These are phyloP conservation scores for Tolypocladium endophyticum DNA, from an alignment of 2,329 filamentous ascomycete genomes.

Conservation along the genomic window DNA sequence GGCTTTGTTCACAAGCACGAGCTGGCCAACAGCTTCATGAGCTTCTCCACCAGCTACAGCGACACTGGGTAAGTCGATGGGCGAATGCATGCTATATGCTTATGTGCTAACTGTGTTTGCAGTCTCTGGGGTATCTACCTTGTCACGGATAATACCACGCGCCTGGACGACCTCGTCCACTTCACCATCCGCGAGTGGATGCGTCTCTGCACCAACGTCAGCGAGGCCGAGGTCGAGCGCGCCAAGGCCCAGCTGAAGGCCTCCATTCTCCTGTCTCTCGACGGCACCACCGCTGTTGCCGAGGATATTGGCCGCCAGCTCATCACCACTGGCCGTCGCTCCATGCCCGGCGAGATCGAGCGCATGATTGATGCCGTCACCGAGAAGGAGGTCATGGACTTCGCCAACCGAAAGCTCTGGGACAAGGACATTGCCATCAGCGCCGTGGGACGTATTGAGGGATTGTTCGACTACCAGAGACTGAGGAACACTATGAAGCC, in stretches of 20 bases:
- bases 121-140: constrained; percentile 99
- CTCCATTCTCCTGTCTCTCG: constrained; percentile 90
- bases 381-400: constrained; percentile 94
- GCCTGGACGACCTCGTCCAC: constrained; percentile 91
- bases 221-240: constrained; percentile 85
- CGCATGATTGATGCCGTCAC: constrained; percentile 78
- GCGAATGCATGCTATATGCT: too few relatives aligned
- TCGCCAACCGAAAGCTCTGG: constrained; percentile 91
- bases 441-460: constrained; percentile 89
- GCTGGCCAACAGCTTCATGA: constrained; percentile 99
- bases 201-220: constrained; percentile 80
- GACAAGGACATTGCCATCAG: constrained; percentile 92
- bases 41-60: constrained; percentile 98
- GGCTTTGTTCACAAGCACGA: constrained; percentile 88
- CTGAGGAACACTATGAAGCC: constrained; percentile 80
- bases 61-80: constrained; percentile 73
- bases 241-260: constrained; percentile 99
- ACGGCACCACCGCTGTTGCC: constrained; percentile 92
- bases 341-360: constrained; percentile 91
- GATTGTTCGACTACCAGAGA: constrained; percentile 66
- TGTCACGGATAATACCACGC: constrained; percentile 78
- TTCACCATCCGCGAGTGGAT: constrained; percentile 98
- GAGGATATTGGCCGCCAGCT: constrained; percentile 99
- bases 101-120: constrained; percentile 12
- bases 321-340: constrained; percentile 88